phyloP scores from a whole-genome alignment of 495 filamentous ascomycete species.

The Xylaria palmicola region DNA sequence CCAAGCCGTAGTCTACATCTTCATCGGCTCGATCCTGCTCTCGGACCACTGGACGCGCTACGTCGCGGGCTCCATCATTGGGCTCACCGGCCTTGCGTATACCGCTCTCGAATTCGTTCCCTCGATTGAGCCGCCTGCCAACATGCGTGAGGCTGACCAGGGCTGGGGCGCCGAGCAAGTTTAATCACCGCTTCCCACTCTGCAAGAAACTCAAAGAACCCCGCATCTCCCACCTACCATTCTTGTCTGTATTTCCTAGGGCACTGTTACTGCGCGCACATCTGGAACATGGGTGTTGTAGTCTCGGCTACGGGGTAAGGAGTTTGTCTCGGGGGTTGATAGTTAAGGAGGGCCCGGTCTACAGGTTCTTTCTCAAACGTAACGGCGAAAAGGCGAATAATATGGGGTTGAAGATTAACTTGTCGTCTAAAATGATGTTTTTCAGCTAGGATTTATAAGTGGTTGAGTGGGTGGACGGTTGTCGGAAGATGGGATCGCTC shows the following conservation, averaged over 20 bases:
- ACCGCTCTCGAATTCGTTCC: constrained; percentile 88
- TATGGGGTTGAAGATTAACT: background rate
- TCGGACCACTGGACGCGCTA: constrained; percentile 55
- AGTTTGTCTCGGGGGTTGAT: background rate
- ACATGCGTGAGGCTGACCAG: constrained; percentile 90
- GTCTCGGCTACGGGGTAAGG: background rate
- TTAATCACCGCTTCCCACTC: constrained; percentile 38
- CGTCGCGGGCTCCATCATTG: constrained; percentile 71
- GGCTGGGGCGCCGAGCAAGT: constrained; percentile 92
- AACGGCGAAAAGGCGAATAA: background rate
- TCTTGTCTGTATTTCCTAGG: constrained; percentile 9
- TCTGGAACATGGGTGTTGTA: background rate
- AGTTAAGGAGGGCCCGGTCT: background rate
- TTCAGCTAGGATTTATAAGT: background rate
- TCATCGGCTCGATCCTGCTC: constrained; percentile 82
- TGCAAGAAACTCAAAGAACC: background rate
- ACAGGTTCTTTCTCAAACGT: background rate
- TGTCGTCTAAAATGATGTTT: background rate
- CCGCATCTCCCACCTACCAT: background rate
- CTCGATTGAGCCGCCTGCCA: constrained; percentile 93
- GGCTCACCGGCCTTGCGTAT: constrained; percentile 75
- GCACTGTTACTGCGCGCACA: background rate
- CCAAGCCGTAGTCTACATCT: constrained; percentile 97
- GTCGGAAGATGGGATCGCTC: background rate
- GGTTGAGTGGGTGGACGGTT: background rate